phyloP scores from a whole-genome alignment of 805 yeast genomes.

The Candida fluviatilis region DNA sequence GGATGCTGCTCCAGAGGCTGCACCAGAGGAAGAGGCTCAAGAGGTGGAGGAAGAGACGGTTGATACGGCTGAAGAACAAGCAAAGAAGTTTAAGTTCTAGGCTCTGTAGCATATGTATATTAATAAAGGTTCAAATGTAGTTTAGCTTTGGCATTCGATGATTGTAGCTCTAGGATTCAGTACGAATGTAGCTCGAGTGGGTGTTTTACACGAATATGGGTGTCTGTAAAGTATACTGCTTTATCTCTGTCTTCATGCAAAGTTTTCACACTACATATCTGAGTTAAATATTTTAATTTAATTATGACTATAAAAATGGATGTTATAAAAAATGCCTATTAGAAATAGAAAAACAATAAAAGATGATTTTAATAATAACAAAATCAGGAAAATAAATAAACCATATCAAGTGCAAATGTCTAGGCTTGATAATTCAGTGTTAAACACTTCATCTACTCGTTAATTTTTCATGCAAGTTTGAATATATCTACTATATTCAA shows the following conservation, averaged over 20 bases:
- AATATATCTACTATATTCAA: constrained; percentile 10
- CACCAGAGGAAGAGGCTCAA: constrained; percentile 1
- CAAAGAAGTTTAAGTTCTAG: constrained; percentile 11
- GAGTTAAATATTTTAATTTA: neutral
- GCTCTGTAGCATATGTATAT: neutral
- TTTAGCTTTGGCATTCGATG: no score
- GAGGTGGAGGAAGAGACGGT: neutral
- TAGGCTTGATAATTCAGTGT: neutral
- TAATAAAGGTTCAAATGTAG: no score
- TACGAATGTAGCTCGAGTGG: no score
- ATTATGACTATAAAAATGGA: constrained; percentile 5
- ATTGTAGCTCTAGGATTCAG: no score
- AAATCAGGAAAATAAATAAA: constrained; percentile 4
- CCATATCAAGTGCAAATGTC: neutral
- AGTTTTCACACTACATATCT: no score
- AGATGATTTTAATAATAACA: constrained; percentile 3
- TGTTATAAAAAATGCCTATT: constrained; percentile 7
- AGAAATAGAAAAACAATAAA: constrained; percentile 6
- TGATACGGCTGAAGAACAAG: neutral
- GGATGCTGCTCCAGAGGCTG: neutral
- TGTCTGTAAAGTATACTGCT: no score
- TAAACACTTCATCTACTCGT: constrained; percentile 5
- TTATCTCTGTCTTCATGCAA: no score
- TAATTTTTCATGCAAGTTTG: constrained; percentile 4
- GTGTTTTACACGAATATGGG: no score